A percentile compares a stretch with the other conserved stretches of the same genome.
These are phyloP conservation scores for Talaromyces liani DNA, from an alignment of 495 filamentous ascomycete genomes.

Conservation along the genomic window DNA sequence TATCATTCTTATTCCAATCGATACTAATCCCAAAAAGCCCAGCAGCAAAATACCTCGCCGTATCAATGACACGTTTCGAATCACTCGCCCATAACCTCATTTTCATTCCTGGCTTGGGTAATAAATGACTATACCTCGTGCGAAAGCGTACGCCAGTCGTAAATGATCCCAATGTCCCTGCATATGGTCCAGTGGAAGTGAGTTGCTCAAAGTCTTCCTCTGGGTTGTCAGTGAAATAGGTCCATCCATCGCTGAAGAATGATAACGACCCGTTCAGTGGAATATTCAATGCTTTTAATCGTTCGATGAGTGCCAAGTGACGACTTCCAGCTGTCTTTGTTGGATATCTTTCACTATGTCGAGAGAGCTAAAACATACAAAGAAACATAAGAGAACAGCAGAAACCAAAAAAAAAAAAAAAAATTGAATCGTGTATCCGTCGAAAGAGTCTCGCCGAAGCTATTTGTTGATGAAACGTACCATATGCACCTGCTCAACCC, in stretches of 20 bases:
- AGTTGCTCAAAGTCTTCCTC: constrained; percentile 42
- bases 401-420: not conserved
- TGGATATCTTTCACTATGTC: constrained; percentile 53
- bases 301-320: constrained; percentile 43
- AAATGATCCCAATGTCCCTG: constrained; percentile 48
- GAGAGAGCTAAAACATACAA: constrained; percentile 38
- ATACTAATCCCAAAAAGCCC: constrained; percentile 45
- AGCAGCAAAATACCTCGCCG: constrained; percentile 47
- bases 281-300: constrained; percentile 32
- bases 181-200: constrained; percentile 51
- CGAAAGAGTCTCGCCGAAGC: not conserved
- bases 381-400: not conserved
- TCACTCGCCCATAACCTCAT: constrained; percentile 49
- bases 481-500: constrained; percentile 52
- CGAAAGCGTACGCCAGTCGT: constrained; percentile 48
- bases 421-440: not conserved
- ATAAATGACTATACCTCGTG: constrained; percentile 45
- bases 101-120: constrained; percentile 12
- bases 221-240: constrained; percentile 41
- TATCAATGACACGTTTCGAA: constrained; percentile 48
- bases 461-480: constrained; percentile 22
- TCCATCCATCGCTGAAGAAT: constrained; percentile 47
- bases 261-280: constrained; percentile 40
- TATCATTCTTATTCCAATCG: constrained; percentile 31
- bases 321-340: constrained; percentile 42